Evolutionary conservation across 331 rosid genomes (phyloP).

Genomic region (Stylosanthes scabra): DNA sequence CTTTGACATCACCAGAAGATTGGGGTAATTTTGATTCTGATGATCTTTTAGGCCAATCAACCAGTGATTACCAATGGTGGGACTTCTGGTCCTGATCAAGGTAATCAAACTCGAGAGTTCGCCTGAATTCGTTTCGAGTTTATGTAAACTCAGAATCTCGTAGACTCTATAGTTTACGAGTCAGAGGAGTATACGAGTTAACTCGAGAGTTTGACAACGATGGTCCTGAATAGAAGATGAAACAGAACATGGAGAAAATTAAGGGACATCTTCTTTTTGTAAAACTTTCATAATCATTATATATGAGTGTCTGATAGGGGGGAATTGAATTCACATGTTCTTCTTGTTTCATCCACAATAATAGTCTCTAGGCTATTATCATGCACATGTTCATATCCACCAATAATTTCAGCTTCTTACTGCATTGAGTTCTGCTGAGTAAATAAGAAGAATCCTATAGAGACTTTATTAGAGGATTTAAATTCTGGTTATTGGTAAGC

Average conservation of each 20-base stretch:
- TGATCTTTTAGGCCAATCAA: slow-evolving; percentile 58
- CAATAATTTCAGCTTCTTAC: not conserved
- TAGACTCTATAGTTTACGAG: too few species aligned
- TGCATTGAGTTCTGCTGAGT: not conserved
- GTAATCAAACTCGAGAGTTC: too few species aligned
- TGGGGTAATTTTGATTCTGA: slow-evolving; percentile 75
- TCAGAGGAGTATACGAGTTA: too few species aligned
- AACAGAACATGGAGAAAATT: slow-evolving; percentile 32
- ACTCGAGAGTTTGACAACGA: too few species aligned
- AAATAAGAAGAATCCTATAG: not conserved
- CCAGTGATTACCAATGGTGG: slow-evolving; percentile 81
- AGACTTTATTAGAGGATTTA: too few species aligned
- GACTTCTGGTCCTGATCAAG: slow-evolving; percentile 87
- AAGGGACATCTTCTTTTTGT: slow-evolving; percentile 28
- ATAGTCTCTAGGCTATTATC: not conserved
- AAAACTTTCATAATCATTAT: slow-evolving; percentile 13
- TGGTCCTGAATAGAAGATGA: not conserved
- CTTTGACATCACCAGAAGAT: slow-evolving; percentile 75
- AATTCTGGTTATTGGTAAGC: too few species aligned
- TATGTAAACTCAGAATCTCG: too few species aligned
- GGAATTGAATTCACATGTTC: slow-evolving; percentile 19
- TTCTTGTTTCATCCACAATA: not conserved
- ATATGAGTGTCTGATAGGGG: not conserved
- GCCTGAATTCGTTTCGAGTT: too few species aligned
- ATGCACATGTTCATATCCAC: slow-evolving; percentile 6